Evolutionary conservation across 2,329 filamentous ascomycete species (phyloP).

Genomic region (Teratosphaeria nubilosa): DNA sequence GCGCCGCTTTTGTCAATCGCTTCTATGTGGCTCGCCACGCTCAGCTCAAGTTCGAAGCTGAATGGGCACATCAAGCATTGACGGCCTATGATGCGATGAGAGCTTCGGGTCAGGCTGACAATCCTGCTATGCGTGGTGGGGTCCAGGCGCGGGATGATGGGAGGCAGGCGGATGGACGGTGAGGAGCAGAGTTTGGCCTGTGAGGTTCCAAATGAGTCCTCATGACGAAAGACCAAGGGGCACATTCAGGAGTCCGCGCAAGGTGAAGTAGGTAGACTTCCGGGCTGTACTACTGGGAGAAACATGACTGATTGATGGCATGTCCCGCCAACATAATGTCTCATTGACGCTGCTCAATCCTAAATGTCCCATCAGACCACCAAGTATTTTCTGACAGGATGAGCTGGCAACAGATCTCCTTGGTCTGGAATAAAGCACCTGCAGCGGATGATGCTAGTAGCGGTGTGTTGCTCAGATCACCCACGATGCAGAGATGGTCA

Average conservation of each 20-base stretch:
- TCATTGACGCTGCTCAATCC: neutral
- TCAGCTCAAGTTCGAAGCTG: neutral
- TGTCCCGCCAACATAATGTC: too few species aligned
- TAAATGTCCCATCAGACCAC: neutral
- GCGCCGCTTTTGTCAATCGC: neutral
- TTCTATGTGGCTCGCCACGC: neutral
- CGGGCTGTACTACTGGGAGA: too few species aligned
- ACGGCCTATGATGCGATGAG: neutral
- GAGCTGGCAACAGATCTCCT: neutral
- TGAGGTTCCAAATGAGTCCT: neutral
- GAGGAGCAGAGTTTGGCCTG: neutral
- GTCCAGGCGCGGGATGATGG: neutral
- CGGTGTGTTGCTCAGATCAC: neutral
- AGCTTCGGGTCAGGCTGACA: neutral
- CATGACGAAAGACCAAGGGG: neutral
- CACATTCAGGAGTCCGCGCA: too few species aligned
- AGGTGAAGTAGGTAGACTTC: too few species aligned
- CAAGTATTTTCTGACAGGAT: neutral
- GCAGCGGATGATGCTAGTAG: neutral
- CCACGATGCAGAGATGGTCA: neutral
- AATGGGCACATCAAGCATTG: neutral
- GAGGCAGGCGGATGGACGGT: neutral
- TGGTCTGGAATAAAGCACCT: neutral
- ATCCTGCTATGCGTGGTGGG: neutral
- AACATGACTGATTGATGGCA: too few species aligned